phyloP scores from a whole-genome alignment of 2,329 filamentous ascomycete genomes.

The Ophiosphaerella herpotricha region DNA sequence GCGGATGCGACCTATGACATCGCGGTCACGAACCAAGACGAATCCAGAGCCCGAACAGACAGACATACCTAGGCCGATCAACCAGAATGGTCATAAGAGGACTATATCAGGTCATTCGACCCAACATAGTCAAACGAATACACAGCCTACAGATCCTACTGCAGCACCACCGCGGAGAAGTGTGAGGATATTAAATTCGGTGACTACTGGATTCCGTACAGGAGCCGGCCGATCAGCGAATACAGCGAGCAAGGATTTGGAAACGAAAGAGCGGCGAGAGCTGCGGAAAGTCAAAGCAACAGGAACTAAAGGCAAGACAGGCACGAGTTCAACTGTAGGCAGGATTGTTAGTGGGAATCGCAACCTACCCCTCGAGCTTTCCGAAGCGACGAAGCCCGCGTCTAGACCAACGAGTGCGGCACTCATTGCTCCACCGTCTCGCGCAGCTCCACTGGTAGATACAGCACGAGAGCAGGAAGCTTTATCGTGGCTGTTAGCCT shows the following conservation, averaged over 20 bases:
- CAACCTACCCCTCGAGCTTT: constrained; percentile 69
- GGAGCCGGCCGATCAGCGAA: constrained; percentile 65
- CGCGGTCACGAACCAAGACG: constrained; percentile 46
- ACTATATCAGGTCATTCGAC: constrained; percentile 82
- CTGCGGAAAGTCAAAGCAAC: constrained; percentile 83
- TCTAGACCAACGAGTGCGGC: constrained; percentile 44
- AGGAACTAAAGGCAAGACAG: constrained; percentile 65
- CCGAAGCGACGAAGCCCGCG: constrained; percentile 72
- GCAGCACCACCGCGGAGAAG: constrained; percentile 52
- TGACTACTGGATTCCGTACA: constrained; percentile 64
- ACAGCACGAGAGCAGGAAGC: constrained; percentile 72
- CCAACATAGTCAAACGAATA: constrained; percentile 35
- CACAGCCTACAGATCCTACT: constrained; percentile 44
- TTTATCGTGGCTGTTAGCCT: constrained; percentile 74
- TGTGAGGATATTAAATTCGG: constrained; percentile 51
- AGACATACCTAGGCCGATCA: constrained; percentile 43
- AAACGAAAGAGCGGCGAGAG: constrained; percentile 69
- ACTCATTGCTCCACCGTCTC: constrained; percentile 30
- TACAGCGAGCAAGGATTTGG: constrained; percentile 57
- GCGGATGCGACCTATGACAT: constrained; percentile 46
- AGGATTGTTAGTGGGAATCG: constrained; percentile 89
- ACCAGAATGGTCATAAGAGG: constrained; percentile 72
- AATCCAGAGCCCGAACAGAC: constrained; percentile 48
- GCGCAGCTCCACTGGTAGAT: constrained; percentile 57
- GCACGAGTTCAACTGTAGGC: constrained; percentile 73